Base-by-base conservation (phyloP, 2,329 filamentous ascomycete species). In the Ophiostoma angusticollis region DNA sequence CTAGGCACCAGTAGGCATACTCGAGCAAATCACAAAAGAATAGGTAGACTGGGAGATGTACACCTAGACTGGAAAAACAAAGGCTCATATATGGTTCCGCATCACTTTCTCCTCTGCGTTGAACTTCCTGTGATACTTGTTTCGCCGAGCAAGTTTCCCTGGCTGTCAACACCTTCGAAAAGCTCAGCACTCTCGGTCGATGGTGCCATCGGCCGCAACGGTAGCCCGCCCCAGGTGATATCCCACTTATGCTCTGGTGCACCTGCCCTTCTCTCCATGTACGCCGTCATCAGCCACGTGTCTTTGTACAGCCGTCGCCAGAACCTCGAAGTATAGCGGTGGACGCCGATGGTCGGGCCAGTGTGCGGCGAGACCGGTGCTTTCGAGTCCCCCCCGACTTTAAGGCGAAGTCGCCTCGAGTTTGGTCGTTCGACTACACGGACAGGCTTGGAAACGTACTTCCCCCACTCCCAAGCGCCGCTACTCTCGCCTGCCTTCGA, bases 241-340 rank as follows among this genome's bases (percentile, higher is more conserved):
- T 60, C 47, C 45, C 52, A 57, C 7, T 41, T 42, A 13, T 13
- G 13, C 7, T 11, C 41, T 28, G 11, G 46, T 44, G 16, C 38
- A 11, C 31, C 43, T 16, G 53, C 49, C 31, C 47, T 47, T 37
- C 49, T 53, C 22, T 59, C 52, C 52, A 70, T 60, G 9, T 54
- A 61, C 0, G 70, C 53, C 2, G 62, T 63, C 41, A 62, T 48
- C 41, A 58, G 50, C 68, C 67, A 74, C 1, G 65, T 49, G 22
- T 55, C 54, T 4, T 47, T 49, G 45, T 74, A 72, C 14, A 72
- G 49, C 23, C 72, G 62, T 9, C 61, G 60, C 51, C 70, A 64
- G 42, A 58, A 58, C 31, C 70, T 59, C 8, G 53, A 43, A 2
- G 57, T 60, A 31, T 57, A 62, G 8, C 49, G 44, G 37, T 59